Conservation (phyloP, 176 grass and related monocot species). For the Cocos nucifera region DNA sequence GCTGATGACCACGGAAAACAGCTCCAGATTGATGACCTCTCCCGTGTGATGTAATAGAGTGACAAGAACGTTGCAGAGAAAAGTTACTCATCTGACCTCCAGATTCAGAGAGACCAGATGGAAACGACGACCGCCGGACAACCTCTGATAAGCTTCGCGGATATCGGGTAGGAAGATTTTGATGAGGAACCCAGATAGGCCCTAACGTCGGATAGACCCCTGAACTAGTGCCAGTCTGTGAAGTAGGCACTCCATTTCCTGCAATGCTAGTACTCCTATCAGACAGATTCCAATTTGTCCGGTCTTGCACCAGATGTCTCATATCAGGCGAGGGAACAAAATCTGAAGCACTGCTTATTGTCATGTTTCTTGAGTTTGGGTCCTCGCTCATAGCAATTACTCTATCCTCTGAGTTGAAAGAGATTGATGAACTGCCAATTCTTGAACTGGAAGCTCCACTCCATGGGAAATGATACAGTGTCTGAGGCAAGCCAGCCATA, state of each 20-base stretch:
- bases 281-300: constrained; percentile 36
- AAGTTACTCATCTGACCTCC: constrained; percentile 2
- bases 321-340: constrained; percentile 27
- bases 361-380: constrained; percentile 21
- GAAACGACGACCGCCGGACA: not conserved
- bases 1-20: constrained; percentile 25
- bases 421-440: constrained; percentile 19
- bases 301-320: constrained; percentile 36
- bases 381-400: constrained; percentile 27
- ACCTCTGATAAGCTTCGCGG: constrained; percentile 39
- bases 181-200: constrained; percentile 25
- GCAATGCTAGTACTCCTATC: constrained; percentile 23
- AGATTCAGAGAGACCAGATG: constrained; percentile 1
- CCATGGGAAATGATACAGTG: constrained; percentile 32
- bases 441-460: constrained; percentile 39
- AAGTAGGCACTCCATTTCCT: constrained; percentile 32
- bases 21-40: constrained; percentile 45
- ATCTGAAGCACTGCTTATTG: constrained; percentile 27
- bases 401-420: constrained; percentile 21
- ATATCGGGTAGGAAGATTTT: constrained; percentile 31
- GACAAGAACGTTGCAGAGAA: constrained; percentile 8
- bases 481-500: constrained; percentile 32
- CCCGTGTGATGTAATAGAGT: constrained; percentile 24
- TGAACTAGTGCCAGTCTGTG: constrained; percentile 31
- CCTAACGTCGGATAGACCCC: constrained; percentile 29